phyloP scores from a whole-genome alignment of 306 rosid species.

The Cercis canadensis region DNA sequence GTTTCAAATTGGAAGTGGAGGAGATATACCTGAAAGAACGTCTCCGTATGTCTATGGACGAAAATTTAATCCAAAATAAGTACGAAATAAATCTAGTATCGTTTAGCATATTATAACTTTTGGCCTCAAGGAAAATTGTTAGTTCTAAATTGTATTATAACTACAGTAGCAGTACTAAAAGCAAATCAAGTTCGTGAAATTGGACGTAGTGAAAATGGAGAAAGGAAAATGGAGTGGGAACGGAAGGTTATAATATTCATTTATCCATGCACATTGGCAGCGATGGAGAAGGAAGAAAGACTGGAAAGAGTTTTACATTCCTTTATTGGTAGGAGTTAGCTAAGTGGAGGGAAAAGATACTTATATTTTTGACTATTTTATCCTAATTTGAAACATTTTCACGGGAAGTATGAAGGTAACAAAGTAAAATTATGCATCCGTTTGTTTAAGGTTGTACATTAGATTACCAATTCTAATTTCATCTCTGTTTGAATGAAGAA shows the following conservation, averaged over 20 bases:
- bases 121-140: conserved; percentile 1
- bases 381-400: neutral
- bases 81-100: too few species aligned
- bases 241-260: neutral
- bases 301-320: conserved; percentile 10
- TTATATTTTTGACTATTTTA: neutral
- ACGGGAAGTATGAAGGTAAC: neutral
- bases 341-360: neutral
- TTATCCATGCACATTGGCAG: neutral
- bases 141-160: neutral
- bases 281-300: neutral
- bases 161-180: conserved; percentile 5
- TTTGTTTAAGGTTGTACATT: neutral
- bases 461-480: conserved; percentile 5
- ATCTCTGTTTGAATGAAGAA: conserved; percentile 3
- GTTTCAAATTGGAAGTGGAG: conserved; percentile 5
- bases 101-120: neutral
- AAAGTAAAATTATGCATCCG: neutral
- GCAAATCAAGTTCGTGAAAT: conserved; percentile 1
- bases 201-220: neutral
- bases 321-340: neutral
- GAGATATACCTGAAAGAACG: neutral
- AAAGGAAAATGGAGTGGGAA: neutral
- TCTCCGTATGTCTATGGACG: neutral
- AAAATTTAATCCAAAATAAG: too few species aligned